Base-by-base conservation (phyloP, 768 basidiomycete genomes). In the Cystofilobasidium bisporidii region DNA sequence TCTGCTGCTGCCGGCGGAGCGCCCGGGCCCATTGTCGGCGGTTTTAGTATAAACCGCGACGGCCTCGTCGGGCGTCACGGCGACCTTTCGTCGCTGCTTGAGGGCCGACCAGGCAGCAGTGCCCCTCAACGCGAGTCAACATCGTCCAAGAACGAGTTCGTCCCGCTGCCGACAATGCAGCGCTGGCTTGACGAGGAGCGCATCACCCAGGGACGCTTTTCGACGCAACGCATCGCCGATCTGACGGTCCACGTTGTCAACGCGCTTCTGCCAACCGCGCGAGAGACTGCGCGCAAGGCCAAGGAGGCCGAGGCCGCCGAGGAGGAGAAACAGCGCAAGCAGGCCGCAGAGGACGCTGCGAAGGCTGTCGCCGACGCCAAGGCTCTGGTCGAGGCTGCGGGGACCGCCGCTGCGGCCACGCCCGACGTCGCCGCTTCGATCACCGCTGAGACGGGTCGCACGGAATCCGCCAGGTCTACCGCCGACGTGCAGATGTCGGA, bases 171-270 rank as follows among this genome's bases (percentile, higher is more conserved):
- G 14, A 94, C 92, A 0, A 74, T 86, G 36, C 88, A 90, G 72
- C 83, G 93, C 66, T 97, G 93, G 93, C 79, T 83, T 1, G 91
- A 94, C 74, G 92, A 94, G 76, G 85, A 84, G 69, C 89, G 87
- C 73, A 85, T 89, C 38, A 78, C 89, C 28, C 86, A 91, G 66
- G 86, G 88, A 20, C 85, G 85, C 71, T 87, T 87, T 67, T 83
- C 86, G 12, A 76, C 81, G 15, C 85, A 88, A 66, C 83, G 90
- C 24, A 80, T 84, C 24, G 80, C 77, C 28, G 88, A 84, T 72
- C 74, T 96, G 18, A 79, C 81, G 32, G 86, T 87, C 72, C 89
- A 92, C 73, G 79, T 91, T 57, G 76, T 83, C 28, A 77, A 92
- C 41, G 83, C 85, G 6, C 79, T 97, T 40, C 81, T 94, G 38